Conservation (phyloP, 2,329 filamentous ascomycete genomes). For the Sporothrix brasiliensis region DNA sequence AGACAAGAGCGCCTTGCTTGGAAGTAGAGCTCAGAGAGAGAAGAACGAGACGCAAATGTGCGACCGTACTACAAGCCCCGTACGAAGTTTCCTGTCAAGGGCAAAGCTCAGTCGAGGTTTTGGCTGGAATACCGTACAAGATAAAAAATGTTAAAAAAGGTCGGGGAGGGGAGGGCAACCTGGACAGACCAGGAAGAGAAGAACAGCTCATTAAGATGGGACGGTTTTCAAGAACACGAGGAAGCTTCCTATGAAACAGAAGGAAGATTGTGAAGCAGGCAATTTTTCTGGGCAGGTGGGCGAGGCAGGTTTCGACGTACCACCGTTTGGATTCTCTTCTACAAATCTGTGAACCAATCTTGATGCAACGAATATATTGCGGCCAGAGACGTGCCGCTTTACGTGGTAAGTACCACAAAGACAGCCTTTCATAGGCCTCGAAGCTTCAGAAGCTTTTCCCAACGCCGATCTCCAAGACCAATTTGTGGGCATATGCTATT, state of each 20-base stretch:
- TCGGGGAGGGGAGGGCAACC: too few relatives aligned
- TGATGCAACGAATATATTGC: neutral
- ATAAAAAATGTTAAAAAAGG: neutral
- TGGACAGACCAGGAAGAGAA: neutral
- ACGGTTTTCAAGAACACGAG: conserved; percentile 16
- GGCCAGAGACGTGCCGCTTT: neutral
- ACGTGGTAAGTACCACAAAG: neutral
- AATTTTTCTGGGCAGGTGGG: neutral
- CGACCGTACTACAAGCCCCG: too few relatives aligned
- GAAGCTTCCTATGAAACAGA: conserved; percentile 15
- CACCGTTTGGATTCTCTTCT: neutral
- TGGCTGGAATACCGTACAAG: neutral
- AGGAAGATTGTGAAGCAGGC: neutral
- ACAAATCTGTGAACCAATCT: neutral
- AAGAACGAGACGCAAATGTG: neutral
- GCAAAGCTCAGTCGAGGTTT: neutral
- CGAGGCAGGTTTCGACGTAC: conserved; percentile 6
- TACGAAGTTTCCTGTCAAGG: too few relatives aligned
- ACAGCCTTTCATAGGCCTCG: neutral
- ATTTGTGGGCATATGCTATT: conserved; percentile 21
- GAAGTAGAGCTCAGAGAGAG: neutral
- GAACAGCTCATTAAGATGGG: neutral
- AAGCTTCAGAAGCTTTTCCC: neutral
- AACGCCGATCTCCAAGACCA: neutral
- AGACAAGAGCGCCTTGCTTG: neutral